Conservation (phyloP, 169 alveolate genomes). For the Eimeria falciformis region DNA sequence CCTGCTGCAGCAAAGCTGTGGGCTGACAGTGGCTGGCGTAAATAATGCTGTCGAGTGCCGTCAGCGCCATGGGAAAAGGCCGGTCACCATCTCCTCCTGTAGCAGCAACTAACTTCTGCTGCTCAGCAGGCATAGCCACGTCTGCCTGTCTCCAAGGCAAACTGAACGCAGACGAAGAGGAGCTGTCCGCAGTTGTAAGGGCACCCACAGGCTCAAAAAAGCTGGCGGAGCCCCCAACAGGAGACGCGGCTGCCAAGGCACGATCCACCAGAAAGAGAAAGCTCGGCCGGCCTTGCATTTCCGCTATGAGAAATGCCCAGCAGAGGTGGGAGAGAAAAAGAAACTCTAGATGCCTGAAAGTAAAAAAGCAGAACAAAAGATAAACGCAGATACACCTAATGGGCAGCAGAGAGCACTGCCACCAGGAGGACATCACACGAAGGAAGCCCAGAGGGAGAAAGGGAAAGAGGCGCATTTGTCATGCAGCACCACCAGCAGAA, state of each 20-base stretch:
- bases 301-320: constrained; percentile 45
- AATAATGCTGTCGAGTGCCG: constrained; percentile 31
- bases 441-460: background rate
- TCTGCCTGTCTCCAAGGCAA: no score
- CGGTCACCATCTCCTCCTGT: background rate
- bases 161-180: no score
- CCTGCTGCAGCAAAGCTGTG: constrained; percentile 49
- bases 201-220: no score
- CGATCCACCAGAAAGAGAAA: background rate
- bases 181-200: no score
- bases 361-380: background rate
- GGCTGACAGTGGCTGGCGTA: constrained; percentile 42
- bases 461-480: no score
- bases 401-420: no score
- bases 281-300: constrained; percentile 12
- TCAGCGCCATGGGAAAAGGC: background rate
- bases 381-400: background rate
- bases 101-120: background rate
- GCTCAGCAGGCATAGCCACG: background rate
- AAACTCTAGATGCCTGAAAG: constrained; percentile 27
- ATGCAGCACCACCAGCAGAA: background rate
- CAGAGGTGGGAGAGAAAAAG: constrained; percentile 30
- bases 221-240: no score
- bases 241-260: constrained; percentile 2
- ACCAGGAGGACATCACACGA: background rate